These are phyloP conservation scores for Rhynchospora pubera DNA, from an alignment of 176 grass and related monocot genomes.

Conservation along the genomic window DNA sequence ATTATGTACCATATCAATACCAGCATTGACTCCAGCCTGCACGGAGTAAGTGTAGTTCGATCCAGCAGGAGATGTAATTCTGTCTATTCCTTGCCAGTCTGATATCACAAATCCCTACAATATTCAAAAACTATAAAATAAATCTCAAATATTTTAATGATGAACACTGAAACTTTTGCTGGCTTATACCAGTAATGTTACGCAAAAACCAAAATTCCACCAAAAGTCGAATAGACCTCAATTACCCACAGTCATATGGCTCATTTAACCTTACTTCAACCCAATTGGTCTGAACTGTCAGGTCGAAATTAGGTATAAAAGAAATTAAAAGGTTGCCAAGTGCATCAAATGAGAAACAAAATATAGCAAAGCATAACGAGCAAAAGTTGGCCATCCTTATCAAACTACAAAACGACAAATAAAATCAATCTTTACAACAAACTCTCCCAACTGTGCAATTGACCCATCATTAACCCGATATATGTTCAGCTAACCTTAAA, in stretches of 20 bases:
- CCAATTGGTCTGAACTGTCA: neutral
- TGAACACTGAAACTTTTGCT: neutral
- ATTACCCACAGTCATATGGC: neutral
- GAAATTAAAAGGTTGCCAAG: neutral
- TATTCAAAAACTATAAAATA: conserved; percentile 18
- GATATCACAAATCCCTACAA: conserved; percentile 95
- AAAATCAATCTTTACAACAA: neutral
- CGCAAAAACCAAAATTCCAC: neutral
- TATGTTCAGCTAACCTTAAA: neutral
- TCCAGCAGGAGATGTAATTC: conserved; percentile 58
- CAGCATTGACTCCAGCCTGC: conserved; percentile 82
- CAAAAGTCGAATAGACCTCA: neutral
- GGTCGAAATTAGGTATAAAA: neutral
- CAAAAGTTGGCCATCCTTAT: neutral
- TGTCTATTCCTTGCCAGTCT: conserved; percentile 89
- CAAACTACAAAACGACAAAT: neutral
- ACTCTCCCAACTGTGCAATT: neutral
- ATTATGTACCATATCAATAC: conserved; percentile 75
- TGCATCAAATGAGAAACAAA: neutral
- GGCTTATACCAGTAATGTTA: neutral
- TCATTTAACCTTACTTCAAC: neutral
- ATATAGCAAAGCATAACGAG: neutral
- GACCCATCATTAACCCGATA: neutral
- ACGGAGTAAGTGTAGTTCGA: conserved; percentile 95
- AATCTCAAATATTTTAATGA: neutral